Conservation (phyloP, 2,329 filamentous ascomycete genomes). For the Ophiosphaerella korrae region DNA sequence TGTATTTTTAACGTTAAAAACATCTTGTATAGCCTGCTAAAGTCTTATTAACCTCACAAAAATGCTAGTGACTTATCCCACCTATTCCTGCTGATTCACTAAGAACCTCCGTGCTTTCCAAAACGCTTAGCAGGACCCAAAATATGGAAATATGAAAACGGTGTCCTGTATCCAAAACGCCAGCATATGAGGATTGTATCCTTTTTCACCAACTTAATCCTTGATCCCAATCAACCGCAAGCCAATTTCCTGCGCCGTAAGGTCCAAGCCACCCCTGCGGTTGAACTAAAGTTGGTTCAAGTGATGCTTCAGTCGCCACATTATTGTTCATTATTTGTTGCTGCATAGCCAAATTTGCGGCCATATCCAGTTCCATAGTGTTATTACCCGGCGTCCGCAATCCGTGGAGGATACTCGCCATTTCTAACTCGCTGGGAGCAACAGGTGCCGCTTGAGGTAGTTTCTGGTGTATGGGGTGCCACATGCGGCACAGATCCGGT, state of each 20-base stretch:
- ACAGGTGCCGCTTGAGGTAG: conserved; percentile 24
- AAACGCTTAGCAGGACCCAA: too few relatives aligned
- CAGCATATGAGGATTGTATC: too few relatives aligned
- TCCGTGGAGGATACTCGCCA: conserved; percentile 39
- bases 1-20: too few relatives aligned
- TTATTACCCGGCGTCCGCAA: conserved; percentile 31
- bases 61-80: too few relatives aligned
- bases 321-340: conserved; percentile 26
- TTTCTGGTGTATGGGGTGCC: conserved; percentile 29
- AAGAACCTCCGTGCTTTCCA: too few relatives aligned
- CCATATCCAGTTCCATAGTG: conserved; percentile 25
- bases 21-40: too few relatives aligned
- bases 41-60: too few relatives aligned
- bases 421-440: conserved; percentile 35
- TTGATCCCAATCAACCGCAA: conserved; percentile 43
- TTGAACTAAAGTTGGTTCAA: conserved; percentile 39
- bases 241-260: conserved; percentile 40
- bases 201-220: conserved; percentile 28
- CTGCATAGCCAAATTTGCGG: conserved; percentile 12
- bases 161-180: too few relatives aligned
- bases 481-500: conserved; percentile 40
- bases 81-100: too few relatives aligned
- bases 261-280: conserved; percentile 36
- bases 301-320: conserved; percentile 9
- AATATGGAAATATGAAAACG: too few relatives aligned